Evolutionary conservation across 805 yeast genomes (phyloP).

Genomic region (Kazachstania bromeliacearum): DNA sequence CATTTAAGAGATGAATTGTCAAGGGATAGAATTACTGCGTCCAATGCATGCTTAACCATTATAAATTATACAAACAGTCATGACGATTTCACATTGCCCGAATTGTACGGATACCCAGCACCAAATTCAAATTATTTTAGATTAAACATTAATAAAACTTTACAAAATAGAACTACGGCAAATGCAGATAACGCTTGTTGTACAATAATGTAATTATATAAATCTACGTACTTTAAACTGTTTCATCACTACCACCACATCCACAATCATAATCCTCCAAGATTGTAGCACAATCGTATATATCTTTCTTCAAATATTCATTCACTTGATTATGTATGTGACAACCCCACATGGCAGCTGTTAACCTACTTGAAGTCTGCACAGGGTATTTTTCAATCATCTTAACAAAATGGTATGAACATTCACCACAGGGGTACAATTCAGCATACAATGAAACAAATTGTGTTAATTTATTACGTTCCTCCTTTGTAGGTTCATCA

Average conservation of each 20-base stretch:
- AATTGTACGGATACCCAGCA: slow-evolving; percentile 33
- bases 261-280: slow-evolving; percentile 94
- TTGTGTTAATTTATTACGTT: slow-evolving; percentile 50
- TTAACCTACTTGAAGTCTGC: slow-evolving; percentile 62
- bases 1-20: slow-evolving; percentile 43
- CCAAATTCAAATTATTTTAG: slow-evolving; percentile 34
- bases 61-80: slow-evolving; percentile 30
- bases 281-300: slow-evolving; percentile 77
- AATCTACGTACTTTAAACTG: neutral
- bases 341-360: slow-evolving; percentile 96
- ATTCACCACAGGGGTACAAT: slow-evolving; percentile 95
- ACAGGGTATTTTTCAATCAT: slow-evolving; percentile 71
- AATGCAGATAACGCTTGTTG: slow-evolving; percentile 25
- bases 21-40: slow-evolving; percentile 53
- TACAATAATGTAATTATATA: slow-evolving; percentile 24
- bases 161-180: slow-evolving; percentile 1
- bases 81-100: slow-evolving; percentile 33
- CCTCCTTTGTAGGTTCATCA: slow-evolving; percentile 58
- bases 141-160: slow-evolving; percentile 9
- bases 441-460: slow-evolving; percentile 74
- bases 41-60: slow-evolving; percentile 47
- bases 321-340: slow-evolving; percentile 84
- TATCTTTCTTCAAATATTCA: slow-evolving; percentile 52
- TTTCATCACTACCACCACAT: slow-evolving; percentile 63
- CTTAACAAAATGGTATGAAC: slow-evolving; percentile 82